Base-by-base conservation (phyloP, 768 basidiomycete species). In the Naganishia randhawae region DNA sequence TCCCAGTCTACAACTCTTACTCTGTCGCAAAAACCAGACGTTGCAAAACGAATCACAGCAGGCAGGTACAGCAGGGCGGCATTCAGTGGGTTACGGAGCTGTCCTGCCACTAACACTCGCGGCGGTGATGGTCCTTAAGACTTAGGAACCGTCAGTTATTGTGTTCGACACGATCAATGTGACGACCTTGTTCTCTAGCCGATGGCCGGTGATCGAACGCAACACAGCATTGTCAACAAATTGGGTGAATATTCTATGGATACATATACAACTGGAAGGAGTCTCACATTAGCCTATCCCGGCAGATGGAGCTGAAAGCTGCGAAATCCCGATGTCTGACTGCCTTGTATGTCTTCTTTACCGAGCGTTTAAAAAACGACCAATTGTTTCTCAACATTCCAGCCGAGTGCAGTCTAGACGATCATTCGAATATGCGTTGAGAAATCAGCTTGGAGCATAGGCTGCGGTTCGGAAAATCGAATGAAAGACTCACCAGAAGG, bases 351-450 rank as follows among this genome's bases (percentile, higher is more conserved):
- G 42, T n/a, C 4, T 25, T n/a, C 22, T 13, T 45, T 19, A 27
- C 8, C 22, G 9, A 3, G 2, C 14, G 27, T 14, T 51, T 65
- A 69, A 25, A 69, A 69, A 11, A 63, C 68, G 33, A 69, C 68
- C 32, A 69, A 45, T 41, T 69, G 68, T 17, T 50, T 53, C 19
- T 64, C 68, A 14, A 69, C 48, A 51, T 69, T 45, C 68, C 68
- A 69, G 8, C 68, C 68, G 17, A 69, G 66, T 27, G 31, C 57
- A 33, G 57, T 67, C 66, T 67, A 31, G 1, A 8, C 29, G 22
- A 55, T 14, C n/a, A 22, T 16, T 42, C 8, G 45, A 1, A 48
- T 29, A 3, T 7, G 29, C 27, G 53, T 4, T 27, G 19, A 19
- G 4, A 33, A 25, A 19, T 54, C 41, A 57, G 31, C n/a, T 35